Percentiles rank a stretch among this genome's conserved stretches.
Conservation (phyloP, 257 asterid genomes). For the Capsicum chinense region DNA sequence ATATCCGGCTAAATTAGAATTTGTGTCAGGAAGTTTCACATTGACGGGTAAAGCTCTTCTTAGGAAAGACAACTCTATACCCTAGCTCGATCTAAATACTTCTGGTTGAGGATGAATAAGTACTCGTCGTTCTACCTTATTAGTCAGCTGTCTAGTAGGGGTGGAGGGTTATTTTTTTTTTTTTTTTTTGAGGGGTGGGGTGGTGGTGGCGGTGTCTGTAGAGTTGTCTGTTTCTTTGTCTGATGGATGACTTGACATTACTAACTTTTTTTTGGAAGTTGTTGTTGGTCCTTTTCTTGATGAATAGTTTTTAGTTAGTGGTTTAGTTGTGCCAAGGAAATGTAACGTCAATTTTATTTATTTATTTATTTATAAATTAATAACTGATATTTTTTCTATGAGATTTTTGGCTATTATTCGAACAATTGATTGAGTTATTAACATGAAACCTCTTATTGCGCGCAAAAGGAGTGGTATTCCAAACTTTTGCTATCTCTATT, state of each 20-base stretch:
- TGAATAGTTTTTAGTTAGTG: neutral
- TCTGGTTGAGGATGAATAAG: neutral
- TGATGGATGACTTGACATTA: constrained; percentile 18
- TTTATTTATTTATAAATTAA: neutral
- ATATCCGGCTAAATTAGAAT: no score
- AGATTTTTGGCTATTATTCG: neutral
- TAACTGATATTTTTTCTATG: neutral
- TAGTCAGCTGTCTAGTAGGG: neutral
- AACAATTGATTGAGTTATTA: no score
- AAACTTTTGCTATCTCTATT: no score
- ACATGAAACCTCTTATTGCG: no score
- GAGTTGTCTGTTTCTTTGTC: neutral
- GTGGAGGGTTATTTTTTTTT: no score
- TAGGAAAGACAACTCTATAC: no score
- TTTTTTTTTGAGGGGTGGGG: rapidly evolving
- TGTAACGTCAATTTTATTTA: neutral
- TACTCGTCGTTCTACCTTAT: neutral
- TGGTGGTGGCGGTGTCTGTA: neutral
- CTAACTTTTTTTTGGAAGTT: neutral
- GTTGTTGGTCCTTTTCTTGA: neutral
- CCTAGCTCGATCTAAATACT: neutral
- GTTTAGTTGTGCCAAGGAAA: constrained; percentile 1
- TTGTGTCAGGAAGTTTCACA: no score
- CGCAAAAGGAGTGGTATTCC: no score
- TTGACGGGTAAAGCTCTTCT: no score